Base-by-base conservation (phyloP, 2,329 filamentous ascomycete genomes). In the Penicillium sclerotiorum region DNA sequence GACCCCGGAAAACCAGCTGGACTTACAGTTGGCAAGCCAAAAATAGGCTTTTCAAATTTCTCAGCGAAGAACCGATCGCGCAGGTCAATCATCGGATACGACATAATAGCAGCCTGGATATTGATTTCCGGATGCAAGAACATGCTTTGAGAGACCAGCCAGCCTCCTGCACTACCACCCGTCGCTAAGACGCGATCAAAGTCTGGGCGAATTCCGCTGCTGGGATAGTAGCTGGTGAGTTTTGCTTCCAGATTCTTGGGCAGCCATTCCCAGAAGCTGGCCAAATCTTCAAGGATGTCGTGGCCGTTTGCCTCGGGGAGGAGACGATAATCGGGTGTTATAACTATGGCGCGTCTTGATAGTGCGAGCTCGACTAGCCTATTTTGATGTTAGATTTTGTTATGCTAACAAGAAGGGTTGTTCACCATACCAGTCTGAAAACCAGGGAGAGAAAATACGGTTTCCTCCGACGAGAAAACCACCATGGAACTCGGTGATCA, bases 231-330 rank as follows among this genome's bases (percentile, higher is more conserved):
- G 4, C 17, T 37, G 2, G 28, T 7, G 15, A 52, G 30, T 5
- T n/a, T 45, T 8, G 36, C 18, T 27, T 36, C 28, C 2, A 52
- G 15, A 18, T 49, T 33, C 15, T 21, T 5, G n/a, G 47, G n/a
- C 2, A 49, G 12, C 45, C 50, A 52, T 15, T 47, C 17, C 50
- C 50, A 52, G 30, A 49, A 52, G 36, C 20, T 28, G 13, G 47
- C 28, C 11, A 52, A 9, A 12, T 52, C 50, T 8, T 33, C 37
- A 12, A 52, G 50, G 7, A 52, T 45, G 15, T 52, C 50, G 5
- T 40, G 45, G n/a, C 50, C 50, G 28, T 30, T 49, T 18, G 50
- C 30, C 20, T 52, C 50, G n/a, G 50, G 50, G 28, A 52, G 22
- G n/a, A 52, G 41, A 11, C 45, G 45, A 17, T 52, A 49, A 20